Percentiles rank a stretch among this genome's conserved stretches.
These are phyloP conservation scores for Rhododendron williamsianum DNA, from an alignment of 148 eudicot species.

Conservation along the genomic window DNA sequence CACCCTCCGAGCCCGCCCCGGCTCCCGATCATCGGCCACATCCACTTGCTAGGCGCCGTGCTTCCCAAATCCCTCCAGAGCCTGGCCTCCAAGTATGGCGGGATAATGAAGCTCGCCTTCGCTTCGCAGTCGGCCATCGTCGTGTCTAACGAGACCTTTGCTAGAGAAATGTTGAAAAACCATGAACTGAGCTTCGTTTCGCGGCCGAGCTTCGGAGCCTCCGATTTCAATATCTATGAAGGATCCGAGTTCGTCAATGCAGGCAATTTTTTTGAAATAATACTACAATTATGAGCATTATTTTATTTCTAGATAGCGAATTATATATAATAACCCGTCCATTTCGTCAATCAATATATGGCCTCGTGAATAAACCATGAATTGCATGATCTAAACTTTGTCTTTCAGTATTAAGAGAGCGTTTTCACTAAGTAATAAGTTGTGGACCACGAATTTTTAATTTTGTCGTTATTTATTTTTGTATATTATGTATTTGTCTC, in stretches of 20 bases:
- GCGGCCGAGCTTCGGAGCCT: background rate
- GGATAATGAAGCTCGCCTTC: background rate
- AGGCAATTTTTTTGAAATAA: background rate
- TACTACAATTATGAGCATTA: background rate
- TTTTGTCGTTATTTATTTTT: no score
- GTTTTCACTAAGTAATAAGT: no score
- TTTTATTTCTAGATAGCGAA: no score
- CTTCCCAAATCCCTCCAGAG: background rate
- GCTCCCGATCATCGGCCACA: background rate
- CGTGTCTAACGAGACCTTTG: background rate
- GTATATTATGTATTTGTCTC: no score
- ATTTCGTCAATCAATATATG: no score
- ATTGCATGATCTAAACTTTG: no score
- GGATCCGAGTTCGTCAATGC: conserved; percentile 3
- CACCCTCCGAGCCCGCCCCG: background rate
- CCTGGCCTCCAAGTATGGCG: background rate
- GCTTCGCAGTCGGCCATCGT: background rate
- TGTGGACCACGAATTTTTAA: no score
- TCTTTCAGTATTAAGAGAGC: no score
- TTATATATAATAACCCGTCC: no score
- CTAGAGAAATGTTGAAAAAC: background rate
- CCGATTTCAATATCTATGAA: background rate
- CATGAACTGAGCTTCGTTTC: background rate
- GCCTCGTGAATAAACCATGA: no score
- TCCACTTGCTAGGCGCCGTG: background rate